Base-by-base conservation (phyloP, 2,329 filamentous ascomycete genomes). In the Verticillium isaacii region DNA sequence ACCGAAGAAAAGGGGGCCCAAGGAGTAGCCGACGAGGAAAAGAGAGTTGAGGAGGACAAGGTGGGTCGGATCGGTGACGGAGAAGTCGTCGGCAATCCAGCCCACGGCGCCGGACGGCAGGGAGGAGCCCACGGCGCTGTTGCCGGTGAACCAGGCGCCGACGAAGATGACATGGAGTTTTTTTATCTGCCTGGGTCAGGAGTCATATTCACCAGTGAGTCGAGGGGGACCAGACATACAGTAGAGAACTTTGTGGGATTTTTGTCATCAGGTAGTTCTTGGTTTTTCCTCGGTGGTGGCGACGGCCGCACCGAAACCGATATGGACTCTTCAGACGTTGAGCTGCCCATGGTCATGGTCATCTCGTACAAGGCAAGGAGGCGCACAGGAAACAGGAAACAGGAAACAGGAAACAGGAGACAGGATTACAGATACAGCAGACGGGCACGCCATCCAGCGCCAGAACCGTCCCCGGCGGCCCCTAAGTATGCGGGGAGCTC, bases 51-150 rank as follows among this genome's bases (percentile, higher is more conserved):
- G 87, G 1, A 90, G 69, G 6, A 84, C 79, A 54, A 69, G 69
- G 60, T 83, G 78, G n/a, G 72, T 69, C 32, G 75, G 63, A 2
- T 78, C 79, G 0, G 80, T 81, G 62, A 89, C 74, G 60, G 78
- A 69, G 74, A 88, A 91, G 66, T 88, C 78, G 4, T 73, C 70
- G 3, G 81, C 75, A 56, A 90, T 88, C 59, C 79, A 82, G 3
- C 82, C 78, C 2, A 86, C 80, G 14, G 85, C 85, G 71, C 88
- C 88, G 61, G 85, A 85, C 1, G 88, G 86, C 6, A 91, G 77
- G 0, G 86, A 80, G 54, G 84, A 89, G 1, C 84, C 84, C 74
- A 91, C 84, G 11, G 88, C 90, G 32, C 83, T 86, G 72, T 91
- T 91, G 70, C 89, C 78, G 54, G 90, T 86, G 45, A 50, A 50